Evolutionary conservation across 2,329 filamentous ascomycete species (phyloP).

Genomic region (Ceratocystis huliohia): DNA sequence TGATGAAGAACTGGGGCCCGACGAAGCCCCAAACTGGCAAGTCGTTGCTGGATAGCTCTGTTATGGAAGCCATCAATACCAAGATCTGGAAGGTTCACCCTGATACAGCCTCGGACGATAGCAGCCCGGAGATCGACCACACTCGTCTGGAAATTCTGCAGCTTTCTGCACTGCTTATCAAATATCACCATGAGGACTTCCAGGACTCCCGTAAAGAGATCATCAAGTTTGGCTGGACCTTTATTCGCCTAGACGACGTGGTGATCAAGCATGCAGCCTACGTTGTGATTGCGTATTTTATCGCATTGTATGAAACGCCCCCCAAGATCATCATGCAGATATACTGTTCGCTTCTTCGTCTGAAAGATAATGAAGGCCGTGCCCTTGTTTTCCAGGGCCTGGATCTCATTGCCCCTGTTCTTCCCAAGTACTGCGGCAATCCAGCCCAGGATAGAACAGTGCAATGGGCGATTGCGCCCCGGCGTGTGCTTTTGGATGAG

Average conservation of each 20-base stretch:
- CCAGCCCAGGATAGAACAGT: conserved; percentile 59
- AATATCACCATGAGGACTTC: conserved; percentile 79
- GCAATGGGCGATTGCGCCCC: conserved; percentile 78
- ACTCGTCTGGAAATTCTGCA: conserved; percentile 93
- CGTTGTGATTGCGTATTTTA: conserved; percentile 94
- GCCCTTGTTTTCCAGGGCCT: conserved; percentile 86
- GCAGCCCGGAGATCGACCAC: conserved; percentile 76
- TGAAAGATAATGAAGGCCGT: conserved; percentile 89
- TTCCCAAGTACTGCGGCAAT: conserved; percentile 68
- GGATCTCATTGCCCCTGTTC: conserved; percentile 85
- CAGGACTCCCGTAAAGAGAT: conserved; percentile 93
- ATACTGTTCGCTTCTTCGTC: conserved; percentile 79
- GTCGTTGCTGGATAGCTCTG: conserved; percentile 65
- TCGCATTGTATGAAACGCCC: conserved; percentile 90
- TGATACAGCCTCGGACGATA: conserved; percentile 70
- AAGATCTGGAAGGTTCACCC: conserved; percentile 89
- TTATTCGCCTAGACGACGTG: conserved; percentile 93
- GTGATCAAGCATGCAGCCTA: conserved; percentile 99
- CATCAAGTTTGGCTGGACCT: conserved; percentile 98
- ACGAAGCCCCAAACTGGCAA: conserved; percentile 41
- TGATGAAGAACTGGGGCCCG: conserved; percentile 64
- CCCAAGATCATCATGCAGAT: conserved; percentile 93
- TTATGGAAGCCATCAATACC: conserved; percentile 81
- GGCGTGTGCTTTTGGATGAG: conserved; percentile 85
- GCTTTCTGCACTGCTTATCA: conserved; percentile 85